Percentiles rank a stretch among this genome's conserved stretches.
Evolutionary conservation across 2,329 filamentous ascomycete species (phyloP).

Genomic region (Alternaria burnsii): DNA sequence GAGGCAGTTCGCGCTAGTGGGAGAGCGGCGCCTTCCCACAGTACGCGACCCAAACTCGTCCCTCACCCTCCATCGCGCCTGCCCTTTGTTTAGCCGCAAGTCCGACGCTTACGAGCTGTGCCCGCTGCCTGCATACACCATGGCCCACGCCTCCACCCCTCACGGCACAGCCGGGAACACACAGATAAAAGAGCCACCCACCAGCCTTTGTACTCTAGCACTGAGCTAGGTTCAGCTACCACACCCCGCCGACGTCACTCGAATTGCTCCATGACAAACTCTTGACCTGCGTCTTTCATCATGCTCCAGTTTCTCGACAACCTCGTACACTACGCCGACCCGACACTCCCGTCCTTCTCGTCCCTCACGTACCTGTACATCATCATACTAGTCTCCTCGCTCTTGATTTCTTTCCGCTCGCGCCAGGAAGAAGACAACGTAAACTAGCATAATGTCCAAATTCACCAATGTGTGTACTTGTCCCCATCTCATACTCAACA

Average conservation of each 20-base stretch:
- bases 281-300: constrained; percentile 11
- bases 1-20: constrained; percentile 16
- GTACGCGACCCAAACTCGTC: constrained; percentile 4
- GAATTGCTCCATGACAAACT: constrained; percentile 8
- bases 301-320: constrained; percentile 43
- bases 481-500: not conserved
- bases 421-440: constrained; percentile 19
- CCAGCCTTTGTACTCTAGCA: constrained; percentile 4
- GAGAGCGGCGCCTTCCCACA: constrained; percentile 5
- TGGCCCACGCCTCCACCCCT: constrained; percentile 3
- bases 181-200: constrained; percentile 4
- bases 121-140: constrained; percentile 2
- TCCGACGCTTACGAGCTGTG: not conserved
- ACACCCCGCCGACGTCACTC: constrained; percentile 28
- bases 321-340: constrained; percentile 41
- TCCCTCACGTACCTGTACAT: constrained; percentile 41
- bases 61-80: not conserved
- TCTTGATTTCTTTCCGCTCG: constrained; percentile 36
- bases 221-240: constrained; percentile 11
- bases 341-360: constrained; percentile 42
- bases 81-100: not conserved
- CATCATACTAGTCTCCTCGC: constrained; percentile 34
- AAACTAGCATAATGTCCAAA: constrained; percentile 26
- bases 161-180: constrained; percentile 4
- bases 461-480: constrained; percentile 36